Evolutionary conservation across 2,329 filamentous ascomycete species (phyloP).

Genomic region (Fusarium multiceps): DNA sequence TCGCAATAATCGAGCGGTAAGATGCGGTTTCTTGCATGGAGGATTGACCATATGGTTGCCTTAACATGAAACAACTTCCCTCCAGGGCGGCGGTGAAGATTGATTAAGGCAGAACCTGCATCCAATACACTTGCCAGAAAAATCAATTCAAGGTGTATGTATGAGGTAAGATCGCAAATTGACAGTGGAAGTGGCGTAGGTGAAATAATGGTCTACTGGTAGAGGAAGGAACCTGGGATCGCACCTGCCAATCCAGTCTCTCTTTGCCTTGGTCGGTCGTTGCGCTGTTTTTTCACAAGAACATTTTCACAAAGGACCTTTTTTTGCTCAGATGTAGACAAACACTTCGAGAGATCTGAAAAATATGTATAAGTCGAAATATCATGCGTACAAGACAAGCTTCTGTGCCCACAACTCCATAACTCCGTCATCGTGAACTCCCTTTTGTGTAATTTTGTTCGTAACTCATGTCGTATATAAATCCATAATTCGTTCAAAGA

Average conservation of each 20-base stretch:
- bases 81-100: neutral
- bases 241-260: neutral
- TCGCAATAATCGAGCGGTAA: conserved; percentile 1
- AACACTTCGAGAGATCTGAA: neutral
- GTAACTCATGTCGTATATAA: neutral
- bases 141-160: neutral
- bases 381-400: neutral
- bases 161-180: neutral
- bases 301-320: no score
- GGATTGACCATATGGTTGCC: neutral
- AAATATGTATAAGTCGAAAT: neutral
- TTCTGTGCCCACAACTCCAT: neutral
- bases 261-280: no score
- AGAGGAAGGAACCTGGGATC: neutral
- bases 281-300: no score
- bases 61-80: neutral
- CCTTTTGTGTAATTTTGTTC: neutral
- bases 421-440: neutral
- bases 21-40: conserved; percentile 29
- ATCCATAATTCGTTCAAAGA: neutral
- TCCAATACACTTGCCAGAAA: neutral
- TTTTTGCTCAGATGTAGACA: neutral
- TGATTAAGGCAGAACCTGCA: neutral
- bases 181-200: neutral
- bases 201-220: neutral